These are phyloP conservation scores for Podila horticola DNA, from an alignment of 192 early-diverging fungal genomes.

Conservation along the genomic window DNA sequence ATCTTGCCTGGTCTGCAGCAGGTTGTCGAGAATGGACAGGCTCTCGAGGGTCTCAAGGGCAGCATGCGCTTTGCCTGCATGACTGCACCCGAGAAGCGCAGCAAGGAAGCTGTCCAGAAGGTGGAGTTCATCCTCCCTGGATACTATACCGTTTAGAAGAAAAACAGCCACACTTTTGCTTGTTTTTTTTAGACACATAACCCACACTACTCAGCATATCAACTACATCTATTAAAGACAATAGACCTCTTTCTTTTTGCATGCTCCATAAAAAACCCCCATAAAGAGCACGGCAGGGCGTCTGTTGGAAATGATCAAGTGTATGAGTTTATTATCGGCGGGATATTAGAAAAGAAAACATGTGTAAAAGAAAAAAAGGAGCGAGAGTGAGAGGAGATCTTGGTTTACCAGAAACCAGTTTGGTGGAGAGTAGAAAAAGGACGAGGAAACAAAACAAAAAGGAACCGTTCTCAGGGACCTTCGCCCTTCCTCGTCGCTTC, in stretches of 20 bases:
- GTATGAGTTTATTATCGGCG: no score
- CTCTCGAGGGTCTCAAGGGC: slow-evolving; percentile 74
- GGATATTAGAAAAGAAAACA: slow-evolving; percentile 1
- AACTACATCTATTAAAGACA: no score
- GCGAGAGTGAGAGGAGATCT: background rate
- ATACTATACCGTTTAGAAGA: slow-evolving; percentile 63
- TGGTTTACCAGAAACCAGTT: slow-evolving; percentile 1
- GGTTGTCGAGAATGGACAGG: slow-evolving; percentile 63
- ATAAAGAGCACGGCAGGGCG: background rate
- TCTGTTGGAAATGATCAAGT: background rate
- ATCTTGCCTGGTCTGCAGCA: slow-evolving; percentile 82
- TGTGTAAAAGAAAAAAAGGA: background rate
- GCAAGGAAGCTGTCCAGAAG: slow-evolving; percentile 75
- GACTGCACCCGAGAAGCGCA: slow-evolving; percentile 80
- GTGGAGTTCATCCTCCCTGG: slow-evolving; percentile 87
- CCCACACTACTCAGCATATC: no score
- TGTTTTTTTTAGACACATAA: no score
- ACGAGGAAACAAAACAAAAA: background rate
- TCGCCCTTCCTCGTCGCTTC: no score
- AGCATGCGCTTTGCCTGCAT: slow-evolving; percentile 88
- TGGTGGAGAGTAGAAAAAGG: background rate
- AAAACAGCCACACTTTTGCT: no score
- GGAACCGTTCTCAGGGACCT: background rate
- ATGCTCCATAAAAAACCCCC: background rate
- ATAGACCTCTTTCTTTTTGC: no score